Base-by-base conservation (phyloP, 331 rosid genomes). In the Malus hybrid region DNA sequence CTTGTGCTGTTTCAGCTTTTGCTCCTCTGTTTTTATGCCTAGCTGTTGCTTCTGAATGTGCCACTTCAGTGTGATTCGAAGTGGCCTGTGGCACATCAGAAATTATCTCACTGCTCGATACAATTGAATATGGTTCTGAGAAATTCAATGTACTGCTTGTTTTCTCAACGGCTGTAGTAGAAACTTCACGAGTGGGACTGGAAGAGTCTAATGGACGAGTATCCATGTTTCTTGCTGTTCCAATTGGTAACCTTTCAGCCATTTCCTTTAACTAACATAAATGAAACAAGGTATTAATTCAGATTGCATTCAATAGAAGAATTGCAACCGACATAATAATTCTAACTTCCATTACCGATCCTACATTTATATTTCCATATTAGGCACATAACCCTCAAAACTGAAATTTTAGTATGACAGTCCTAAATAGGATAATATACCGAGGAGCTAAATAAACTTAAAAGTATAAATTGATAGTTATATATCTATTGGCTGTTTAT, bases 191-290 rank as follows among this genome's bases (percentile, higher is more conserved):
- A 63, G 83, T 46, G 20, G 81, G 80, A 54, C 74, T 82, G 52
- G 34, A 67, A 57, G 66, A 74, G 56, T 63, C 79, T 54, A 54
- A 67, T 4, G 76, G 56, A 28, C 71, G 70, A 32, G 74, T 63
- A 28, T 64, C 73, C 31, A 67, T 64, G 61, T 52, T 79, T 69
- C 76, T 75, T 65, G 80, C 57, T 20, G 65, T 46, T 48, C 86
- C 75, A 75, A 80, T 48, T 19, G 86, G 83, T 75, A 83, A 59
- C 78, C 83, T 83, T 79, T 66, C 86, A 71, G 81, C 86, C 86
- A 83, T 60, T 10, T 83, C 86, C 74, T 83, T 83, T 19, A 83
- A 67, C 86, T 83, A 55, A 54, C 79, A 74, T 18, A 42, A 9
- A 78, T 39, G 48, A 29, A 36, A 44, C 44, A 22, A 65, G 71